phyloP scores from a whole-genome alignment of 352 stramenopile genomes.

The Phytophthora crassamura region DNA sequence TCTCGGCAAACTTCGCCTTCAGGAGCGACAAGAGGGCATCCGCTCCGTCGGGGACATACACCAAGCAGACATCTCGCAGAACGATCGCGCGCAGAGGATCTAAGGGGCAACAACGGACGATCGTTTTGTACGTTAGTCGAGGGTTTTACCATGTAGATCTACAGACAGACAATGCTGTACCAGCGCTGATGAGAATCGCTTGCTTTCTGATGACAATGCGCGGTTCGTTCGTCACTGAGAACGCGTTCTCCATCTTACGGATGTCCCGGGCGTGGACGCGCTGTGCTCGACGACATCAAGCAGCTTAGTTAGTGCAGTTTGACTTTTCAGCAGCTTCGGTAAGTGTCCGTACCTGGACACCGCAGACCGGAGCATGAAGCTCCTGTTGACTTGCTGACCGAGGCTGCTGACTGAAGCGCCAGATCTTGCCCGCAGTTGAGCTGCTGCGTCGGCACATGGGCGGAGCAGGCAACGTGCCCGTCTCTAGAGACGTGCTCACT shows the following conservation, averaged over 20 bases:
- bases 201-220: constrained; percentile 70
- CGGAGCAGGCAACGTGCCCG: constrained; percentile 4
- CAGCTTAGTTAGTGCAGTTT: too few species aligned
- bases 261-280: constrained; percentile 68
- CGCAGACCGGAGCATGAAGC: constrained; percentile 27
- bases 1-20: constrained; percentile 58
- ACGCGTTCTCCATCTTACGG: constrained; percentile 72
- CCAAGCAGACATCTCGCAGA: constrained; percentile 52
- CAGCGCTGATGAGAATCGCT: constrained; percentile 69
- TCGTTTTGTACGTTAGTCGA: not conserved
- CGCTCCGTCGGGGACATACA: constrained; percentile 54
- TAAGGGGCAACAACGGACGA: constrained; percentile 10
- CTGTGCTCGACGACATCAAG: constrained; percentile 26
- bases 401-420: constrained; percentile 25
- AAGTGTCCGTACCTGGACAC: constrained; percentile 35
- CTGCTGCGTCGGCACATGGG: constrained; percentile 32
- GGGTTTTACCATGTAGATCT: not conserved
- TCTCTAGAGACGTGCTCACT: constrained; percentile 4
- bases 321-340: too few species aligned
- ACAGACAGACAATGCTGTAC: constrained; percentile 18
- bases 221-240: constrained; percentile 69
- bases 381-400: constrained; percentile 28
- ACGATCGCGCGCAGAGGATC: constrained; percentile 68
- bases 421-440: constrained; percentile 27
- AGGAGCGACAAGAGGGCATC: constrained; percentile 51